A percentile compares a stretch with the other conserved stretches of the same genome.
phyloP scores from a whole-genome alignment of 2,329 filamentous ascomycete species.

The Myriosclerotinia curreyana region DNA sequence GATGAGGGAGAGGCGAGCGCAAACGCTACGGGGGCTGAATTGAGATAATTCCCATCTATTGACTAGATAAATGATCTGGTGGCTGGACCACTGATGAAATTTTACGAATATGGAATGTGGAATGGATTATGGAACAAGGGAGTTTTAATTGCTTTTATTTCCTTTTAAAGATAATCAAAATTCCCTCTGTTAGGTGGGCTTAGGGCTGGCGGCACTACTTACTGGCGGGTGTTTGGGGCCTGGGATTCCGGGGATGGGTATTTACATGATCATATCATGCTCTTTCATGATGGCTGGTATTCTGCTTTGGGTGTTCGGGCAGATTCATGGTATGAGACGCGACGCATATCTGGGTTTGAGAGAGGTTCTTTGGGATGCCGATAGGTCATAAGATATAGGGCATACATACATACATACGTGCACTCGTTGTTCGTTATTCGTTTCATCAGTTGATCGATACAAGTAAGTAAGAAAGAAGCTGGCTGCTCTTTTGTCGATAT shows the following conservation, averaged over 20 bases:
- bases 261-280: not conserved
- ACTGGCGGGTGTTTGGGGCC: not conserved
- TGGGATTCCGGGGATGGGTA: not conserved
- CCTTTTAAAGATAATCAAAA: not conserved
- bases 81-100: not conserved
- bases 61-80: not conserved
- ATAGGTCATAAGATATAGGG: not conserved
- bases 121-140: not conserved
- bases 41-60: not conserved
- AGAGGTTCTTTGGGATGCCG: not conserved
- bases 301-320: not conserved
- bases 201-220: not conserved
- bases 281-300: not conserved
- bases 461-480: too few species aligned
- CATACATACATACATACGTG: not conserved
- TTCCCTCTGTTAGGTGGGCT: not conserved
- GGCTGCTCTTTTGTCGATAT: not conserved
- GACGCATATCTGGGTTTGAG: not conserved
- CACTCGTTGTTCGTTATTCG: not conserved
- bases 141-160: not conserved
- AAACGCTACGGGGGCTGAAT: constrained; percentile 26
- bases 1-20: constrained; percentile 32
- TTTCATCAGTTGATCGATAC: not conserved
- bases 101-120: not conserved
- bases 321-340: not conserved